phyloP scores from a whole-genome alignment of 2,329 filamentous ascomycete species.

The Xylariaceae sp. region DNA sequence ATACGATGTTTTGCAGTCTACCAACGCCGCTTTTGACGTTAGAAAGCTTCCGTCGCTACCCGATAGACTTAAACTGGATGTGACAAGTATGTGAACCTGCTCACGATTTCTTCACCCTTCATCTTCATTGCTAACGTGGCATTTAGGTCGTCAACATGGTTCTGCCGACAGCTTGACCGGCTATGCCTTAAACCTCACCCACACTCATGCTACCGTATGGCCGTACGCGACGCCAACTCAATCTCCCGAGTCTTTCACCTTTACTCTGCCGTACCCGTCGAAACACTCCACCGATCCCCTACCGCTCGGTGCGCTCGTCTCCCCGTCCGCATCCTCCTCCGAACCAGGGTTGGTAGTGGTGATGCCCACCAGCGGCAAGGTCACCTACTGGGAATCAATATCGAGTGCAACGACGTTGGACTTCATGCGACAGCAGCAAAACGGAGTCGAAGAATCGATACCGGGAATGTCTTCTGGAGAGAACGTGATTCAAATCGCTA shows the following conservation, averaged over 20 bases:
- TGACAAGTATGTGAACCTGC: slow-evolving; percentile 57
- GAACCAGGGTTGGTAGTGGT: slow-evolving; percentile 87
- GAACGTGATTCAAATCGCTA: slow-evolving; percentile 73
- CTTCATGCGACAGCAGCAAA: slow-evolving; percentile 79
- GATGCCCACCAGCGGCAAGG: slow-evolving; percentile 79
- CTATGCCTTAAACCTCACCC: slow-evolving; percentile 80
- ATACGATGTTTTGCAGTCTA: slow-evolving; percentile 60
- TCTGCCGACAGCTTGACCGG: slow-evolving; percentile 66
- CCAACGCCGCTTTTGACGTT: slow-evolving; percentile 81
- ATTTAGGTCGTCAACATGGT: slow-evolving; percentile 64
- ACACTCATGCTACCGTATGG: slow-evolving; percentile 86
- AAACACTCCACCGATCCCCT: slow-evolving; percentile 69
- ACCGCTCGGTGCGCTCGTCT: slow-evolving; percentile 81
- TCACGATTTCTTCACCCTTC: neutral
- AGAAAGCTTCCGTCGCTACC: slow-evolving; percentile 84
- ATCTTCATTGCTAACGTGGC: slow-evolving; percentile 26
- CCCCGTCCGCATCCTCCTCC: slow-evolving; percentile 73
- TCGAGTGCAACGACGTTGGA: slow-evolving; percentile 84
- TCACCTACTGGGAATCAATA: slow-evolving; percentile 95
- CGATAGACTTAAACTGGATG: slow-evolving; percentile 70
- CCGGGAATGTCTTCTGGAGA: slow-evolving; percentile 79
- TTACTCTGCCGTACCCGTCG: slow-evolving; percentile 75
- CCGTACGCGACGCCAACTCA: slow-evolving; percentile 73
- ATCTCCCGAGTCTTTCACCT: slow-evolving; percentile 76
- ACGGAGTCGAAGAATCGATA: slow-evolving; percentile 75